Conservation (phyloP, 352 stramenopile genomes). For the Phytopythium oedochilum region DNA sequence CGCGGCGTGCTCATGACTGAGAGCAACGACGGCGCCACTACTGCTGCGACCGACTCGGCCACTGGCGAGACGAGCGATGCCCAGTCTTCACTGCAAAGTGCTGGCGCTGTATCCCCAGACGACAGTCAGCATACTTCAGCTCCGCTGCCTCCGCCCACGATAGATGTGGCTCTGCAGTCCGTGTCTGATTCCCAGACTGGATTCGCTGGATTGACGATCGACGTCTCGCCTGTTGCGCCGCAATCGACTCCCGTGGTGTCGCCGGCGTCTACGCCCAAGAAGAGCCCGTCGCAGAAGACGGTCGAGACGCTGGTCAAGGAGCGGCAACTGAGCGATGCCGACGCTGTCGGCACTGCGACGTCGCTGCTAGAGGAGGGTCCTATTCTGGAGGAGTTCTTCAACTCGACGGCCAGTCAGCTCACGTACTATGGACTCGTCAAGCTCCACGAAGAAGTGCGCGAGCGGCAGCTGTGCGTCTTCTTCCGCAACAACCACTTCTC, state of each 20-base stretch:
- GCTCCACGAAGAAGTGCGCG: constrained; percentile 89
- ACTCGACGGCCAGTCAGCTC: constrained; percentile 88
- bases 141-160: constrained; percentile 1
- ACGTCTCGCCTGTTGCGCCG: constrained; percentile 16
- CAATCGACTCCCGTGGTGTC: constrained; percentile 2
- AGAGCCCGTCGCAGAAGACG: constrained; percentile 66
- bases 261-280: constrained; percentile 24
- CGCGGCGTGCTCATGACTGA: constrained; percentile 67
- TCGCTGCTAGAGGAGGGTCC: constrained; percentile 72
- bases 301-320: constrained; percentile 75
- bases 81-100: background rate
- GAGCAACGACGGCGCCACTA: constrained; percentile 15
- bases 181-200: constrained; percentile 10
- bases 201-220: constrained; percentile 39
- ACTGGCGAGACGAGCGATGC: background rate
- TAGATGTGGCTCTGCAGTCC: constrained; percentile 2
- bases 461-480: constrained; percentile 93
- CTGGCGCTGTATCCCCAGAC: background rate
- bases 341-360: constrained; percentile 50
- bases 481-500: constrained; percentile 99
- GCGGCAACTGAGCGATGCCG: constrained; percentile 63
- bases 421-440: constrained; percentile 93
- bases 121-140: background rate
- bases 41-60: background rate
- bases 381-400: constrained; percentile 90